Conservation (phyloP, 1,284 basidiomycete genomes). For the Farysia itapuensis region DNA sequence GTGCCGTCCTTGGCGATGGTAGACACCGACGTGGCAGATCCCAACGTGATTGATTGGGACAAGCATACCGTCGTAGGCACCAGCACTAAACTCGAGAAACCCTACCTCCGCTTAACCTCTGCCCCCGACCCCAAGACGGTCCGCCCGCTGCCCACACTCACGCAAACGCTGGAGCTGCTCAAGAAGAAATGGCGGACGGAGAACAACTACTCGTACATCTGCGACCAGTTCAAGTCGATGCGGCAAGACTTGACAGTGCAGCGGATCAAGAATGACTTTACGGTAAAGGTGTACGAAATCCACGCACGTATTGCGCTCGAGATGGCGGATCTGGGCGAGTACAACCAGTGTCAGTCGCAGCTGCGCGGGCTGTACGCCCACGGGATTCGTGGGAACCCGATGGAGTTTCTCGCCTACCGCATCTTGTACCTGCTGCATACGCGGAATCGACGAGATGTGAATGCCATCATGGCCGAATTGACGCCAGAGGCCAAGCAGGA, state of each 20-base stretch:
- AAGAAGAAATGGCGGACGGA: slow-evolving; percentile 87
- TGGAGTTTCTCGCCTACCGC: slow-evolving; percentile 96
- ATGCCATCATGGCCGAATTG: slow-evolving; percentile 92
- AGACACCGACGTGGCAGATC: slow-evolving; percentile 33
- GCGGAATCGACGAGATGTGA: slow-evolving; percentile 87
- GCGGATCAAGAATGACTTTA: slow-evolving; percentile 98
- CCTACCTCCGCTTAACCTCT: slow-evolving; percentile 92
- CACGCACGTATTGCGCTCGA: slow-evolving; percentile 96
- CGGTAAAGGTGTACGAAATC: slow-evolving; percentile 95
- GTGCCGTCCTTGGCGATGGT: slow-evolving; percentile 2
- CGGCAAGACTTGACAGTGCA: slow-evolving; percentile 99
- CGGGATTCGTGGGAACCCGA: slow-evolving; percentile 82
- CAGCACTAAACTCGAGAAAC: slow-evolving; percentile 84
- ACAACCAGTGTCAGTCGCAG: slow-evolving; percentile 94
- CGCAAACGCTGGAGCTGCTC: slow-evolving; percentile 81
- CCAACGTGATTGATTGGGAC: slow-evolving; percentile 91
- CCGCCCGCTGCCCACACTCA: slow-evolving; percentile 80
- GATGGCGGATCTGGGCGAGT: slow-evolving; percentile 97
- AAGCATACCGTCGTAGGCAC: slow-evolving; percentile 91
- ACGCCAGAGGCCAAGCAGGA: slow-evolving; percentile 82
- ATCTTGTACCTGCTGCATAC: slow-evolving; percentile 95
- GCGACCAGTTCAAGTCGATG: slow-evolving; percentile 96
- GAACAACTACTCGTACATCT: slow-evolving; percentile 85
- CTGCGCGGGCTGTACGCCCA: slow-evolving; percentile 87
- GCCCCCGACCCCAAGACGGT: slow-evolving; percentile 94